Base-by-base conservation (phyloP, 2,329 filamentous ascomycete genomes). In the Verticillium alfalfae region DNA sequence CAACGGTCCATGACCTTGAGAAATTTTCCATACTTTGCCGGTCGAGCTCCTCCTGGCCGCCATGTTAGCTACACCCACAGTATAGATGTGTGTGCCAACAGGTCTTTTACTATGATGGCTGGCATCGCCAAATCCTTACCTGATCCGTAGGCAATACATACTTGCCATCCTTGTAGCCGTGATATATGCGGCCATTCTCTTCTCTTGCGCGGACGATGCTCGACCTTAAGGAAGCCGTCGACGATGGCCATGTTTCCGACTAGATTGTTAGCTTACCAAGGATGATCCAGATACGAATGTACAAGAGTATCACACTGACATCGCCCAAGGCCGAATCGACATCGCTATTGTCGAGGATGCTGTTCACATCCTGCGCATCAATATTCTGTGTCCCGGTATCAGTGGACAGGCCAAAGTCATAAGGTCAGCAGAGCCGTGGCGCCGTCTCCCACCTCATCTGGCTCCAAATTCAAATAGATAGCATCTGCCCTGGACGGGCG, bases 91-190 rank as follows among this genome's bases (percentile, higher is more conserved):
- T 5, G 18, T n/a, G 55, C 1, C 13, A 36, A 34, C 45, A 22
- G 10, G 45, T 9, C 16, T 13, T 26, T 31, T n/a, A 5, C 2
- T 9, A 16, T 6, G 7, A 15, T 34, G 34, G 26, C 15, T 16
- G 4, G 13, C 26, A 22, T n/a, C n/a, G 5, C 22, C 16, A 5
- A 18, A 15, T 4, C 31, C 66, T 60, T 60, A 71, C 70, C 63
- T 77, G 73, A 57, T 78, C 75, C 26, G 72, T 76, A 9, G 75
- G 75, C 62, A 77, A 66, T 1, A 72, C 66, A 54, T 77, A 77
- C 60, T 72, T 70, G n/a, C 74, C 75, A 22, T 73, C 72, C 61
- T 74, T 75, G 65, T 73, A 76, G 8, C 69, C 71, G 60, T 77
- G 75, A 60, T 78, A 78, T 57, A 72, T 71, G 18, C 76, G 70